Base-by-base conservation (phyloP, 805 yeast genomes). In the Jamesozyma spencerorum region DNA sequence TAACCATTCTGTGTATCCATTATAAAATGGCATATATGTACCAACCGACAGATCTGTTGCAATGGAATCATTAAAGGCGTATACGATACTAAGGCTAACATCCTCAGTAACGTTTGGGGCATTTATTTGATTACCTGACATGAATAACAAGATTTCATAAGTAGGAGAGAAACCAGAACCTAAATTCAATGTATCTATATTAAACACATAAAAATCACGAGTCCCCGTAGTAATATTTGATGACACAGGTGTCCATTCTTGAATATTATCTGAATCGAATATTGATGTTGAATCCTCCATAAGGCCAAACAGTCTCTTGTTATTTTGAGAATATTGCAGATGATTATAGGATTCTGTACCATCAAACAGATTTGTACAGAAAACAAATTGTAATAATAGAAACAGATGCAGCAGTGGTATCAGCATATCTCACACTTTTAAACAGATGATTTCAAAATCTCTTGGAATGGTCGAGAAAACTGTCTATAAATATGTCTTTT, bases 61-160 rank as follows among this genome's bases (percentile, higher is more conserved):
- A 5, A 49, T 44, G 1, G 53, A 33, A 20, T 58, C 51, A 38
- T 55, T 47, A 36, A 63, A 61, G 2, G 60, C 44, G 42, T 54
- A 56, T 18, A 47, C 53, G 8, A 60, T 47, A 15, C 47, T 41
- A 30, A 59, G 37, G 14, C 44, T 43, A 4, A 44, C 39, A n/a
- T 46, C 56, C 19, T 40, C 42, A 7, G 44, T 35, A 31, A 49
- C 40, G 7, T 40, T 34, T 1, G 67, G 64, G 28, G 51, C 52
- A 4, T 43, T 32, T 38, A 66, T 60, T 12, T 64, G 41, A 44
- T 61, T 65, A 19, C 66, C 61, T 36, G 69, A 62, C 4, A 62
- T 39, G 41, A 54, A 64, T 18, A 64, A 52, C 11, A 55, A 40
- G 15, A 53, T 45, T 29, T 55, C 56, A 28, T 51, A 52, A 36